Conservation (phyloP, 1,284 basidiomycete genomes). For the Sporisorium iseilematis-ciliati region DNA sequence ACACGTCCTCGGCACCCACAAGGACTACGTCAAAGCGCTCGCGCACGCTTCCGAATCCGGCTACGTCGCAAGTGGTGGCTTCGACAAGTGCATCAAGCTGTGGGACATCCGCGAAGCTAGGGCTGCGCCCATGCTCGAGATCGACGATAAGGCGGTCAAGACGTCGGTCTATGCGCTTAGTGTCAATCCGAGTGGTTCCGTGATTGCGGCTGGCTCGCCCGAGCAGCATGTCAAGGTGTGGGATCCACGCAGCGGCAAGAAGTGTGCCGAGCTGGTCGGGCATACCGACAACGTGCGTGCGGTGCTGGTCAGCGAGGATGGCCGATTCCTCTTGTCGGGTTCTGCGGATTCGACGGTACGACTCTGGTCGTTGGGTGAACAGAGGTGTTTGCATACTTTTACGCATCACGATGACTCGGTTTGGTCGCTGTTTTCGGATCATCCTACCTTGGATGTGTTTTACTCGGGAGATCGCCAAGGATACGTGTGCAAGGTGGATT, state of each 20-base stretch:
- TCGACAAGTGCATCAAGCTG: conserved; percentile 91
- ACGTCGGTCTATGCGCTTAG: conserved; percentile 69
- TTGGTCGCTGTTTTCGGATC: conserved; percentile 89
- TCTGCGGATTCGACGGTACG: conserved; percentile 78
- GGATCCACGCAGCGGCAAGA: conserved; percentile 79
- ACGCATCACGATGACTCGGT: conserved; percentile 94
- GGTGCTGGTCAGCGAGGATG: conserved; percentile 88
- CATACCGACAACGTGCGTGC: conserved; percentile 96
- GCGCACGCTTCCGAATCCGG: conserved; percentile 55
- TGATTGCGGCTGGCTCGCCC: conserved; percentile 89
- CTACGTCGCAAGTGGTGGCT: conserved; percentile 85
- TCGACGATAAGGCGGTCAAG: conserved; percentile 45
- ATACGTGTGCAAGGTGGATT: conserved; percentile 87
- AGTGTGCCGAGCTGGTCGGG: conserved; percentile 72
- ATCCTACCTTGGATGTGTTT: conserved; percentile 89
- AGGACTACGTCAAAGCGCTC: conserved; percentile 88
- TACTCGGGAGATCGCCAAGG: conserved; percentile 96
- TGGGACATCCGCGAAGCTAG: conserved; percentile 75
- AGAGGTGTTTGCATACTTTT: conserved; percentile 94
- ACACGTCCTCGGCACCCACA: conserved; percentile 83
- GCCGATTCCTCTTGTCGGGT: conserved; percentile 75
- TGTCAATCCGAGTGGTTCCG: conserved; percentile 78
- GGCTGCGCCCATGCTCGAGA: conserved; percentile 59
- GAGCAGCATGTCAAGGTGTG: conserved; percentile 89
- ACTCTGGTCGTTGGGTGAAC: conserved; percentile 90